phyloP scores from a whole-genome alignment of 805 yeast species.

The Saturnispora mendoncae region DNA sequence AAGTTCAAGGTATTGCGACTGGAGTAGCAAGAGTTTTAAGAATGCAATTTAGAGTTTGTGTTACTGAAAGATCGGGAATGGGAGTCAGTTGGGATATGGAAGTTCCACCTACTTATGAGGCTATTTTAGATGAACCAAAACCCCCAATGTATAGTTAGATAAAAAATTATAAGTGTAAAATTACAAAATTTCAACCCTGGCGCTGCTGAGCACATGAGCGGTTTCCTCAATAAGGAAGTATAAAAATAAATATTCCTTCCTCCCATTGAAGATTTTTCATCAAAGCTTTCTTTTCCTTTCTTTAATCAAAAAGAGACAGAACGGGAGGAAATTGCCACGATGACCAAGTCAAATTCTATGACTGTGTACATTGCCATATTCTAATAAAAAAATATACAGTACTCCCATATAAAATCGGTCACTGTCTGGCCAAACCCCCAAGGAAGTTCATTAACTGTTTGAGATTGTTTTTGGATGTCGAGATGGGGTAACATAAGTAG shows the following conservation, averaged over 20 bases:
- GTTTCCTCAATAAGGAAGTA: background rate
- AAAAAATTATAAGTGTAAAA: background rate
- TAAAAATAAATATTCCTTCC: background rate
- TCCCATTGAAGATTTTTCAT: background rate
- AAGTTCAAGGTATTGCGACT: constrained; percentile 62
- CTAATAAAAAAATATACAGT: constrained; percentile 24
- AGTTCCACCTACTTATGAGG: constrained; percentile 93
- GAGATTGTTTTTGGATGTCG: constrained; percentile 55
- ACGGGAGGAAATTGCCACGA: constrained; percentile 60
- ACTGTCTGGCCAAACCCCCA: constrained; percentile 32
- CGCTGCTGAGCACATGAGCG: constrained; percentile 7
- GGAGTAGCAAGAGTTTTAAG: constrained; percentile 92
- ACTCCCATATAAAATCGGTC: constrained; percentile 40
- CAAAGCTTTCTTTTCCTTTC: constrained; percentile 27
- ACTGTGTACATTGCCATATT: constrained; percentile 60
- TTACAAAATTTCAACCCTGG: background rate
- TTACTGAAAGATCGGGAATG: constrained; percentile 87
- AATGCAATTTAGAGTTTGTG: constrained; percentile 81
- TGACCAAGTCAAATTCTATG: constrained; percentile 50
- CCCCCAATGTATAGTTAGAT: constrained; percentile 65
- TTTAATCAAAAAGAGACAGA: constrained; percentile 46
- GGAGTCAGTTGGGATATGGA: constrained; percentile 99
- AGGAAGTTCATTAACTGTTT: constrained; percentile 51
- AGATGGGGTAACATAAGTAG: constrained; percentile 33
- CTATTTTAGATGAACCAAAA: constrained; percentile 53